Evolutionary conservation across 805 yeast genomes (phyloP).

Genomic region (Candida railenensis): DNA sequence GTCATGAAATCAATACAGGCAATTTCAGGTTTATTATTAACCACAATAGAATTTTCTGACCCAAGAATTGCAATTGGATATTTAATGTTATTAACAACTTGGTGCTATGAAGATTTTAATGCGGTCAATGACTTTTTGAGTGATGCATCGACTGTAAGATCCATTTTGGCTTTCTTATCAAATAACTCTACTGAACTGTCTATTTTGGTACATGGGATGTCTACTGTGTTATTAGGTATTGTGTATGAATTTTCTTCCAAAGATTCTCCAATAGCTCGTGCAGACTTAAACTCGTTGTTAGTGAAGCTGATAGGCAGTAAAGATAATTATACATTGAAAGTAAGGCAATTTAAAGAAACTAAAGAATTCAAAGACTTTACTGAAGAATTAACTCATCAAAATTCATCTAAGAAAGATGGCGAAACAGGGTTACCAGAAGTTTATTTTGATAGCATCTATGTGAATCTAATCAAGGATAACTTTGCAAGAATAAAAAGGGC

Average conservation of each 20-base stretch:
- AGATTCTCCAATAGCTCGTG: slow-evolving; percentile 62
- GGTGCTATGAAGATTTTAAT: slow-evolving; percentile 75
- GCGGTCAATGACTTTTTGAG: slow-evolving; percentile 75
- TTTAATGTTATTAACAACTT: slow-evolving; percentile 65
- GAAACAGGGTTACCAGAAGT: slow-evolving; percentile 82
- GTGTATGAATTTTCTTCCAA: slow-evolving; percentile 72
- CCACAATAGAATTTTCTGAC: slow-evolving; percentile 60
- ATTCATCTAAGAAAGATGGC: slow-evolving; percentile 60
- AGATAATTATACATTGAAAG: slow-evolving; percentile 72
- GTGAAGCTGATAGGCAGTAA: slow-evolving; percentile 65
- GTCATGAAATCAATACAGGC: slow-evolving; percentile 71
- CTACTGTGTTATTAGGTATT: slow-evolving; percentile 69
- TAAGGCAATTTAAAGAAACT: slow-evolving; percentile 69
- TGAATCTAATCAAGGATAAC: slow-evolving; percentile 67
- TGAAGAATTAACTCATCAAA: slow-evolving; percentile 39
- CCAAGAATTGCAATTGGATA: slow-evolving; percentile 79
- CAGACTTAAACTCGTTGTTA: slow-evolving; percentile 60
- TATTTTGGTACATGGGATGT: slow-evolving; percentile 67
- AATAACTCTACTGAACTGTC: slow-evolving; percentile 48
- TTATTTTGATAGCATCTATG: slow-evolving; percentile 65
- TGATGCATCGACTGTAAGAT: slow-evolving; percentile 64
- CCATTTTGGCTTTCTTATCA: slow-evolving; percentile 63
- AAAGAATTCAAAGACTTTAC: slow-evolving; percentile 51
- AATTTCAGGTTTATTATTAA: slow-evolving; percentile 67
- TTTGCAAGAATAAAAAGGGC: slow-evolving; percentile 65